phyloP scores from a whole-genome alignment of 805 yeast species.

The Cyberlindnera mycetangii region DNA sequence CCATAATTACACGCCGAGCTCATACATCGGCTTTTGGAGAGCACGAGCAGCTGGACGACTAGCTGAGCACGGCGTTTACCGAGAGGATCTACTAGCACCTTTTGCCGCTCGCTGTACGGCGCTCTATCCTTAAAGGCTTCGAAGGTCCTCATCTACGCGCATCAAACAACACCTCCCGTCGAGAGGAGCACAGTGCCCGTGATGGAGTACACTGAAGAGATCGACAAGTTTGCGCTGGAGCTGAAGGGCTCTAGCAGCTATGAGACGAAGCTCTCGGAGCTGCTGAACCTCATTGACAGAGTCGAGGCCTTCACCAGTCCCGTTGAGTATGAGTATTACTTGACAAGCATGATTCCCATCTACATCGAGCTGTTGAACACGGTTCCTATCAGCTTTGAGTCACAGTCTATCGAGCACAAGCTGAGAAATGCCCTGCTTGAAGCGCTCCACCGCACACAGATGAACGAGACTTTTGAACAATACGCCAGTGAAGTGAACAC shows the following conservation, averaged over 20 bases:
- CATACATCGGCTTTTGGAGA: not conserved
- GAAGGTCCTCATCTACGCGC: not conserved
- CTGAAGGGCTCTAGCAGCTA: conserved; percentile 54
- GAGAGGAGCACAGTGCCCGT: not conserved
- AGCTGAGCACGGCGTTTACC: not conserved
- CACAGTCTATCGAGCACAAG: conserved; percentile 69
- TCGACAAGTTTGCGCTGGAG: conserved; percentile 65
- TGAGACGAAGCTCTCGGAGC: conserved; percentile 59
- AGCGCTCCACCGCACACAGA: conserved; percentile 73
- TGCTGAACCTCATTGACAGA: conserved; percentile 83
- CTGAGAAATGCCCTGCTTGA: conserved; percentile 75
- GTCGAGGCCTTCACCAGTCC: conserved; percentile 80
- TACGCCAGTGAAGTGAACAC: conserved; percentile 61
- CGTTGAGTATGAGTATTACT: conserved; percentile 75
- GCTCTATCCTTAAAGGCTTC: not conserved
- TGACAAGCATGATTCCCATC: conserved; percentile 66
- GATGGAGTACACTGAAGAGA: conserved; percentile 44
- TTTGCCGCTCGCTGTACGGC: not conserved
- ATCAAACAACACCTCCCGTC: not conserved
- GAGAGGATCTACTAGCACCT: not conserved
- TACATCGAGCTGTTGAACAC: conserved; percentile 59
- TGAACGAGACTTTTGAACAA: conserved; percentile 78
- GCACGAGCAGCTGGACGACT: not conserved
- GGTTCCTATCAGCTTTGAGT: conserved; percentile 70
- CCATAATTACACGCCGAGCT: not conserved